phyloP scores from a whole-genome alignment of 2,329 filamentous ascomycete species.

The Hortaea werneckii region DNA sequence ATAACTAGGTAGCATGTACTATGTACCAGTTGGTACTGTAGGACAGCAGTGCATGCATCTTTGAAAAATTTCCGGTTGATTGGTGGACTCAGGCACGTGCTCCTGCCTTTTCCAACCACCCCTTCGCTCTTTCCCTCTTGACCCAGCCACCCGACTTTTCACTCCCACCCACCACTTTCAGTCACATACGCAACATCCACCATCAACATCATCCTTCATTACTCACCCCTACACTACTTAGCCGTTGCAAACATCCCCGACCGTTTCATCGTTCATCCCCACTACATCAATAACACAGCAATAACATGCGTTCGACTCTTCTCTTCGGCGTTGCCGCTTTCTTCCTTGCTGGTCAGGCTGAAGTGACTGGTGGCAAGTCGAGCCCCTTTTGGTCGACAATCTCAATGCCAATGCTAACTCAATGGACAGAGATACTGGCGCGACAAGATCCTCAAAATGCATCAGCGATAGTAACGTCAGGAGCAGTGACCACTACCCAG shows the following conservation, averaged over 20 bases:
- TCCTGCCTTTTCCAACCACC: neutral
- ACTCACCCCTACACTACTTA: neutral
- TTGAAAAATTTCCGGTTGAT: too few species aligned
- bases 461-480: slow-evolving; percentile 3
- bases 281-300: slow-evolving; percentile 4
- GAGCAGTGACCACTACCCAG: slow-evolving; percentile 6
- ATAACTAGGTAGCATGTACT: too few species aligned
- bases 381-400: neutral
- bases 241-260: neutral
- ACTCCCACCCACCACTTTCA: neutral
- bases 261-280: neutral
- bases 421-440: neutral
- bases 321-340: slow-evolving; percentile 17
- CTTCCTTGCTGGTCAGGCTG: slow-evolving; percentile 13
- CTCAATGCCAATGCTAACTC: neutral
- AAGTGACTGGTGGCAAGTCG: slow-evolving; percentile 16
- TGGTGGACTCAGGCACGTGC: too few species aligned
- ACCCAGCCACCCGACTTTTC: neutral
- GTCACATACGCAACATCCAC: neutral
- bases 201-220: neutral
- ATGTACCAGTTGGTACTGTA: too few species aligned
- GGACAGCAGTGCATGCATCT: too few species aligned
- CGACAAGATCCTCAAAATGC: neutral
- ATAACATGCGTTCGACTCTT: slow-evolving; percentile 18
- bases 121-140: neutral